Evolutionary conservation across 1,284 basidiomycete genomes (phyloP), one percentile per base, ranked within the genome.

Genomic region (Ustilago esculenta): DNA sequence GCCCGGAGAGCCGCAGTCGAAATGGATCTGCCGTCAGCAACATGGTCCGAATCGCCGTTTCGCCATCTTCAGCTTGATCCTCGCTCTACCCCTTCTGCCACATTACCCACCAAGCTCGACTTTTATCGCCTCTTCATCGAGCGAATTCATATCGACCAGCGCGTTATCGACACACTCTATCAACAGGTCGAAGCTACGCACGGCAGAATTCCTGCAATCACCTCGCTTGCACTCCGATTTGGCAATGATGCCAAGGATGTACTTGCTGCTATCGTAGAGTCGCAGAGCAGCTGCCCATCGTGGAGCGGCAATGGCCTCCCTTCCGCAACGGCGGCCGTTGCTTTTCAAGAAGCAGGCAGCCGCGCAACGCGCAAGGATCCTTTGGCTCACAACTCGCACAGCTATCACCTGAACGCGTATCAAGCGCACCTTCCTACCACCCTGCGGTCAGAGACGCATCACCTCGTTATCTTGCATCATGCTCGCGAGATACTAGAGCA

Each of bases 401-500:
- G 37, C 24, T 63, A 60, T 23, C 55, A 50, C n/a, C 18, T 73
- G 2, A 52, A 21, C 5, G 71, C 71, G 4, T 73, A 70, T 17
- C 54, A 58, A 20, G 60, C 54, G 5, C 71, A 70, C 24, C 36
- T 44, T 0, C 67, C 71, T 1, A 55, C 57, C 7, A 67, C 57
- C 9, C 36, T 58, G 14, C 46, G 72, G 18, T 73, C 70, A 5
- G 58, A 54, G 4, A 52, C 65, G 0, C 64, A 75, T 34, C 72
- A 75, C 24, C 54, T 75, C 5, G 50, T 49, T 44, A 48, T 73
- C 14, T 24, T 70, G 3, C 66, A 66, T 23, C 45, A 65, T 17
- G 63, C 69, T 3, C 32, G 61, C 23, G 70, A 75, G 45, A 53
- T 70, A 23, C 64, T 75, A 11, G 72, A 72, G 34, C 69, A 75